These are phyloP conservation scores for Acer saccharum DNA, from an alignment of 345 rosid genomes.

Conservation along the genomic window DNA sequence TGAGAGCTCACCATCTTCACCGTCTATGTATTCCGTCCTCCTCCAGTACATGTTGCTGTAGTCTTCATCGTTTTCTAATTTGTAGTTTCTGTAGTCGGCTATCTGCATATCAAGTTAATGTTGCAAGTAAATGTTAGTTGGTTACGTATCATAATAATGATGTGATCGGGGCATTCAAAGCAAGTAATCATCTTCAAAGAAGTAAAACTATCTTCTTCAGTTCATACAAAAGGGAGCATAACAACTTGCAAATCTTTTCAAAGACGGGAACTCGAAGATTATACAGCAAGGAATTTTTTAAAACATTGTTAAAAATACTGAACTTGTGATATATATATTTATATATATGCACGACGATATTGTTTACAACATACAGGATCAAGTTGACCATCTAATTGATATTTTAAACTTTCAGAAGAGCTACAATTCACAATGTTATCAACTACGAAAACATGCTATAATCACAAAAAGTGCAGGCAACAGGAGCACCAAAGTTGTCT, in stretches of 20 bases:
- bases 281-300: not conserved
- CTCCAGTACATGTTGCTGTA: constrained; percentile 66
- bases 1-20: constrained; percentile 87
- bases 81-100: constrained; percentile 51
- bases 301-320: not conserved
- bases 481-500: not conserved
- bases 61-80: constrained; percentile 62
- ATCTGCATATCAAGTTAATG: constrained; percentile 39
- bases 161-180: not conserved
- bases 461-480: not conserved
- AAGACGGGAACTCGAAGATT: not conserved
- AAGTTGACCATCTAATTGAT: too few species aligned
- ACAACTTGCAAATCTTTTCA: not conserved
- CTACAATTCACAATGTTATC: not conserved
- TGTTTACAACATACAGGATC: too few species aligned
- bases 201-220: not conserved
- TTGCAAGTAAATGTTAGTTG: not conserved
- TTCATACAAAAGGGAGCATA: not conserved
- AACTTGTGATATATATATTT: not conserved
- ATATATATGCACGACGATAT: not conserved
- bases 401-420: not conserved
- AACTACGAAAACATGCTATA: not conserved
- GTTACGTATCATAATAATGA: not conserved
- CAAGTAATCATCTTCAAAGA: not conserved
- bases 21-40: constrained; percentile 58